phyloP scores from a whole-genome alignment of 1,139 yeast genomes.

The Magnusiomyces paraingens region DNA sequence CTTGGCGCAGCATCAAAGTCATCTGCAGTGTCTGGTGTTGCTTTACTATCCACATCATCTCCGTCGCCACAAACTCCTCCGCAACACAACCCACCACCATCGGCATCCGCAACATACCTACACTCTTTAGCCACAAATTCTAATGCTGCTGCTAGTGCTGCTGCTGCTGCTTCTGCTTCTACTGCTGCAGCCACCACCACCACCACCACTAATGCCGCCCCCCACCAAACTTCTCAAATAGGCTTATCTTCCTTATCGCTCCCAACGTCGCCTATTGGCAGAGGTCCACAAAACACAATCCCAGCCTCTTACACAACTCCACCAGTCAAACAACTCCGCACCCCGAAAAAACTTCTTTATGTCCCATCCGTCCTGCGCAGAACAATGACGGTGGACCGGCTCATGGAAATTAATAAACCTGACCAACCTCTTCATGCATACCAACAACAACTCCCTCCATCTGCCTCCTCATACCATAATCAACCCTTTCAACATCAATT shows the following conservation, averaged over 20 bases:
- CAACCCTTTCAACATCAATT: no score
- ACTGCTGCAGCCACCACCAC: not conserved
- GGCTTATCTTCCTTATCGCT: conserved; percentile 2
- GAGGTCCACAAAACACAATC: not conserved
- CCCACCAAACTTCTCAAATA: not conserved
- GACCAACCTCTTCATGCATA: not conserved
- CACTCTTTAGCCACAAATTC: conserved; percentile 4
- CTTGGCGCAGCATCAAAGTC: not conserved
- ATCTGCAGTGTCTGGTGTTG: not conserved
- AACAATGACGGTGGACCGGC: conserved; percentile 31
- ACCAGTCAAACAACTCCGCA: conserved; percentile 28
- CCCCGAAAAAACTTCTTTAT: conserved; percentile 75
- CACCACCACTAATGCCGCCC: not conserved
- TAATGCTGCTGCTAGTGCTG: conserved; percentile 1
- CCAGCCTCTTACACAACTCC: conserved; percentile 1
- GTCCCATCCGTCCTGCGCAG: conserved; percentile 83
- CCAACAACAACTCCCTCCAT: not conserved
- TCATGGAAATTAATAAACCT: not conserved
- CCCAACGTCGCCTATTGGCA: not conserved
- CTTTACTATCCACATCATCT: no score
- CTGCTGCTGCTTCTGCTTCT: conserved; percentile 3
- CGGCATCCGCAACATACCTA: conserved; percentile 1
- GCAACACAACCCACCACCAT: not conserved
- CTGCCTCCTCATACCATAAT: no score
- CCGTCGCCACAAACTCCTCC: no score